phyloP scores from a whole-genome alignment of 2,329 filamentous ascomycete genomes.

The Penicillium digitatum region DNA sequence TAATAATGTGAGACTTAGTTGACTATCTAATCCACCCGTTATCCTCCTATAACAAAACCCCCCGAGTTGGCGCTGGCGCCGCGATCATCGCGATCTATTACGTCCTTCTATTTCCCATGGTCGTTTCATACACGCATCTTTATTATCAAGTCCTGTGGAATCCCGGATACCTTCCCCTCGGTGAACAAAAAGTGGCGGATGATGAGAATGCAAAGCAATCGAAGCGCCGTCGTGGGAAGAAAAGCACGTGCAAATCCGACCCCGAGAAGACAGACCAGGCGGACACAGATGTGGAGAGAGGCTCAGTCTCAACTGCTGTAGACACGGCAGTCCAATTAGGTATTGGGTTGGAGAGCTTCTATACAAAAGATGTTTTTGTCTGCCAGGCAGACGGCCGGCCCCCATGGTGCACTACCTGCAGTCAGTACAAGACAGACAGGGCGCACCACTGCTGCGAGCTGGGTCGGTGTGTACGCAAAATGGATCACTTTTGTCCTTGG shows the following conservation, averaged over 20 bases:
- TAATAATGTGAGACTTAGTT: conserved; percentile 48
- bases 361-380: conserved; percentile 75
- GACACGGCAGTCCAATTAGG: conserved; percentile 46
- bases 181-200: conserved; percentile 40
- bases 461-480: conserved; percentile 75
- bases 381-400: conserved; percentile 82
- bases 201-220: conserved; percentile 20
- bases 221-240: conserved; percentile 21
- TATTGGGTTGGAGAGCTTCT: conserved; percentile 70
- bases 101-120: conserved; percentile 63
- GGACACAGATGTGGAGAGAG: conserved; percentile 30
- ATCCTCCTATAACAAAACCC: conserved; percentile 35
- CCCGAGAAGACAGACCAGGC: conserved; percentile 22
- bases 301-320: conserved; percentile 22
- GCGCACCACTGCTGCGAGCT: conserved; percentile 83
- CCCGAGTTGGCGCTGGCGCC: conserved; percentile 57
- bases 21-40: conserved; percentile 63
- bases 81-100: conserved; percentile 70
- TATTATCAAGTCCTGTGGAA: conserved; percentile 64
- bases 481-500: conserved; percentile 96
- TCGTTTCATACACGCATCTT: conserved; percentile 67
- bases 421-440: conserved; percentile 82
- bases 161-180: conserved; percentile 69
- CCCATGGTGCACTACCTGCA: conserved; percentile 78
- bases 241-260: conserved; percentile 22